phyloP scores from a whole-genome alignment of 2,329 filamentous ascomycete species.

The Ascochyta pisi region DNA sequence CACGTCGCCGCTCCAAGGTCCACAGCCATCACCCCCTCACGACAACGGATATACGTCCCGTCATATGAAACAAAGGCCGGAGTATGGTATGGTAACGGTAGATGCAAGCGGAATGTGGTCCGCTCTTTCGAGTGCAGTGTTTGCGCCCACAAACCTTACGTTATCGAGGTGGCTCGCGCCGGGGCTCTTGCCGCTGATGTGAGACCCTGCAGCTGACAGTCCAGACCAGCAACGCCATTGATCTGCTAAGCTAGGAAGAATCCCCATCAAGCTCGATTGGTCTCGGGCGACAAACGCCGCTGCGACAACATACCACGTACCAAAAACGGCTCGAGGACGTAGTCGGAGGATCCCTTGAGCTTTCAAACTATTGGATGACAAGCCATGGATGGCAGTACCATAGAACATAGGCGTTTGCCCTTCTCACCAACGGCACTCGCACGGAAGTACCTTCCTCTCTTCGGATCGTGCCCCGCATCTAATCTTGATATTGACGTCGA shows the following conservation, averaged over 20 bases:
- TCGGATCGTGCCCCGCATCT: neutral
- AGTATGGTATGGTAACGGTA: neutral
- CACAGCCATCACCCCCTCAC: neutral
- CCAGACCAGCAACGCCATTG: conserved; percentile 9
- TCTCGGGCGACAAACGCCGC: neutral
- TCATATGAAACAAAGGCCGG: neutral
- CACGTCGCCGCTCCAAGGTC: neutral
- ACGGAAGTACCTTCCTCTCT: neutral
- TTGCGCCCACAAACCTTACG: conserved; percentile 2
- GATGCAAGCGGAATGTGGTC: neutral
- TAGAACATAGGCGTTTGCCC: neutral
- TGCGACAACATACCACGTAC: neutral
- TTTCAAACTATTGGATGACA: neutral
- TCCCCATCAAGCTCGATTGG: conserved; percentile 2
- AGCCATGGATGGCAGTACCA: neutral
- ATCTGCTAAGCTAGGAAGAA: conserved; percentile 8
- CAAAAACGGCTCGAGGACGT: neutral
- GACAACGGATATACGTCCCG: neutral
- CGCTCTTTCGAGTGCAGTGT: neutral
- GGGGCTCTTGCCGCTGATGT: conserved; percentile 9
- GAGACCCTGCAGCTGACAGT: conserved; percentile 16
- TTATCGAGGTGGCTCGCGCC: conserved; percentile 6
- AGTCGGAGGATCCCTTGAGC: neutral
- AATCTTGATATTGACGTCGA: neutral
- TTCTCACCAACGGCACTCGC: neutral